Percentiles rank a stretch among this genome's conserved stretches.
Evolutionary conservation across 176 grass and related monocot genomes (phyloP).

Genomic region (Avena sativa): DNA sequence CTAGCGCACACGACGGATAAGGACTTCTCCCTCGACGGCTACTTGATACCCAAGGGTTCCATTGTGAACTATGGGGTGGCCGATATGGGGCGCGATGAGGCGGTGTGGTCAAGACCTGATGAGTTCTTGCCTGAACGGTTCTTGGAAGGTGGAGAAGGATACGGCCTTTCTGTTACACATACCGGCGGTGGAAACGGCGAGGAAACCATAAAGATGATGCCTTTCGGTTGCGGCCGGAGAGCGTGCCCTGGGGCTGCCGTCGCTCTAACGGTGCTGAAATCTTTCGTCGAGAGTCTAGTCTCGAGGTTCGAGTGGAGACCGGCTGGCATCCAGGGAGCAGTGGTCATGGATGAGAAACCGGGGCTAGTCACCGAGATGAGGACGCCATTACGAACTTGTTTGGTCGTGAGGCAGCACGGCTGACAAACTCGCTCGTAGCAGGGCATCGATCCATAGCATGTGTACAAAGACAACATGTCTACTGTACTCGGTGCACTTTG

Average conservation of each 20-base stretch:
- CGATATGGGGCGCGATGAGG: neutral
- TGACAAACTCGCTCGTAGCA: too few relatives aligned
- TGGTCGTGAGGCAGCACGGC: neutral
- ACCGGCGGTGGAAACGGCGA: neutral
- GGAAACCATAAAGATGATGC: constrained; percentile 36
- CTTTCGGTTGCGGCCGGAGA: constrained; percentile 21
- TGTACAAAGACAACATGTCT: too few relatives aligned
- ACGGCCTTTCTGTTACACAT: neutral
- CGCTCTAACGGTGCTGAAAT: neutral
- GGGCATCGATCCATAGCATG: too few relatives aligned
- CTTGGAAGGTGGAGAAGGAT: constrained; percentile 6
- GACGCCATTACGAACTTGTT: neutral
- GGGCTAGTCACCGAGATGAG: constrained; percentile 40
- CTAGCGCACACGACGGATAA: constrained; percentile 34
- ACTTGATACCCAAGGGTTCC: constrained; percentile 15
- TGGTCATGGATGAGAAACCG: constrained; percentile 26
- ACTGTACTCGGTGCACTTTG: too few relatives aligned
- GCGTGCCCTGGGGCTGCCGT: neutral
- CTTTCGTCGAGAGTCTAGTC: neutral
- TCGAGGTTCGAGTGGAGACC: constrained; percentile 24
- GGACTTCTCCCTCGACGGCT: neutral
- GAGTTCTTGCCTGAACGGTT: constrained; percentile 31
- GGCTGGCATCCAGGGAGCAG: neutral
- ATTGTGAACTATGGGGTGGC: constrained; percentile 39
- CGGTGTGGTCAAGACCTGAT: neutral